These are phyloP conservation scores for Boletus rex-veris DNA, from an alignment of 768 basidiomycete species.

Conservation along the genomic window DNA sequence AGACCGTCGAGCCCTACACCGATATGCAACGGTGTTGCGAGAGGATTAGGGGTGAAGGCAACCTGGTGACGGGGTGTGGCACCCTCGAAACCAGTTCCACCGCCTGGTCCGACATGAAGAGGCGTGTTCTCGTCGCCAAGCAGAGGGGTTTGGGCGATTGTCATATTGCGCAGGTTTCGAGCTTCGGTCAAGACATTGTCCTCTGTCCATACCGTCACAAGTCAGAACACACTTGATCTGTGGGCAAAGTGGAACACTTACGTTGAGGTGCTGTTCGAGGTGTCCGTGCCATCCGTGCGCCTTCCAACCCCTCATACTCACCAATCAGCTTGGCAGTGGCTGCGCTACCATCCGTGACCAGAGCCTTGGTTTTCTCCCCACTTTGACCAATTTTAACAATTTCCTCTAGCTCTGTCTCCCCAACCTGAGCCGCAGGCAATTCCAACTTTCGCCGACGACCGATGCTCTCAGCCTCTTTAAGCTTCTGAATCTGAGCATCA, in stretches of 20 bases:
- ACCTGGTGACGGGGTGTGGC: constrained; percentile 92
- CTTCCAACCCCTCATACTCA: constrained; percentile 88
- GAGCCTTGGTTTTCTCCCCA: constrained; percentile 81
- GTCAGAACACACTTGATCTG: constrained; percentile 8
- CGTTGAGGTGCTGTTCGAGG: constrained; percentile 93
- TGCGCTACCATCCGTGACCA: constrained; percentile 80
- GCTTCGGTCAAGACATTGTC: constrained; percentile 95
- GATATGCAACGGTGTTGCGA: constrained; percentile 75
- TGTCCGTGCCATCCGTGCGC: constrained; percentile 88
- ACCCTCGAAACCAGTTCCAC: constrained; percentile 89
- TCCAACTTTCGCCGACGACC: constrained; percentile 80
- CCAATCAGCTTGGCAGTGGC: constrained; percentile 84
- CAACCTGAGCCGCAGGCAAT: constrained; percentile 88
- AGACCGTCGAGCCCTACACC: constrained; percentile 44
- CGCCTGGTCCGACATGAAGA: constrained; percentile 65
- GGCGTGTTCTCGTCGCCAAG: constrained; percentile 98
- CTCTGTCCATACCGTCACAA: constrained; percentile 46
- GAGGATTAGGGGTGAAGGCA: constrained; percentile 93
- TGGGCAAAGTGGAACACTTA: constrained; percentile 40
- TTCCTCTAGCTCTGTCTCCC: constrained; percentile 91
- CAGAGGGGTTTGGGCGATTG: constrained; percentile 86
- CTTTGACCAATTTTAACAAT: constrained; percentile 98
- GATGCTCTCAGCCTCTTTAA: constrained; percentile 97
- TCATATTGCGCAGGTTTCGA: constrained; percentile 93
- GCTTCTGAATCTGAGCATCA: constrained; percentile 95